Base-by-base conservation (phyloP, 257 asterid genomes). In the Pogostemon cablin region DNA sequence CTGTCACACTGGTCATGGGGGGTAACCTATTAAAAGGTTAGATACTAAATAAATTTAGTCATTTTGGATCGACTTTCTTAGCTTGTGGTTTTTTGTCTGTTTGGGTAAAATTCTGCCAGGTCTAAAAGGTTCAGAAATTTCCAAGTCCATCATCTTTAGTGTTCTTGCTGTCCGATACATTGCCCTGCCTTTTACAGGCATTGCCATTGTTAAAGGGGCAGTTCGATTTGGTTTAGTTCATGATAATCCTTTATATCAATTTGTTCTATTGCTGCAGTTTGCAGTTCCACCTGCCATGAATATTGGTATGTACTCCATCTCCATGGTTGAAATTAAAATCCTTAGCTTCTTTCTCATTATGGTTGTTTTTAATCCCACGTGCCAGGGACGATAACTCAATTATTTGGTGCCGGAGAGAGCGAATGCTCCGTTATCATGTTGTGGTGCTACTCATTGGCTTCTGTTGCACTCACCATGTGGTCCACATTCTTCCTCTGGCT, bases 201-300 rank as follows among this genome's bases (percentile, higher is more conserved):
- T 90, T 52, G 84, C 43, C n/a, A 49, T 88, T 32, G 86, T 92
- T 56, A 88, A 82, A 82, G 86, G 84, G 72, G 92, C 96, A 25
- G 37, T 79, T 7, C 83, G 58, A 2, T 62, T 84, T 17, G 98
- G 96, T 52, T 59, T 87, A 38, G 89, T 90, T 63, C 84, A 40
- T 1, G 72, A 78, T 53, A 77, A 88, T 69, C 92, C 92, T 2
- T 63, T 93, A 47, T 93, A 90, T 67, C 85, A 80, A 68, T 90
- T 90, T 72, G 92, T 90, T 74, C 95, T 93, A 46, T 55, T 88
- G 80, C 90, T 93, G 81, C 97, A 93, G 66, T 90, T 69, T 73
- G 85, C 96, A 17, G 76, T 93, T 42, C 98, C 98, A 58, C 96
- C 98, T 38, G 98, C 97, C 6, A 88, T 90, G 96, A 88, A 87